Conservation (phyloP, 139 green algal species). For the Picochlorum costavermella region DNA sequence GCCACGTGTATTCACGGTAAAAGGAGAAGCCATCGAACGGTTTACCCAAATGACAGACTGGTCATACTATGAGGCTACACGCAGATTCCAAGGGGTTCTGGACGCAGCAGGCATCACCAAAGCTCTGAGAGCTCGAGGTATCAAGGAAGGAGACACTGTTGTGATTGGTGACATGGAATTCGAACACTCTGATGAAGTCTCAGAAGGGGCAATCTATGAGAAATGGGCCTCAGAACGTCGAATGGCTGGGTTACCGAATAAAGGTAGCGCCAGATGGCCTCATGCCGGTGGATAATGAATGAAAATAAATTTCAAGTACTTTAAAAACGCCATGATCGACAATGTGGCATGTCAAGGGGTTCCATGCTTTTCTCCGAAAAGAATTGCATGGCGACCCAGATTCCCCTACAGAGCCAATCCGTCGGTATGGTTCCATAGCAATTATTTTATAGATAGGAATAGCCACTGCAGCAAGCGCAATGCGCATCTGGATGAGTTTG, state of each 20-base stretch:
- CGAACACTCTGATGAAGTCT: constrained; percentile 51
- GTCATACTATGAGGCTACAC: constrained; percentile 84
- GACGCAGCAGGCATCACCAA: constrained; percentile 55
- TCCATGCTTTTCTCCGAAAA: not conserved
- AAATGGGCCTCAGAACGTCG: constrained; percentile 56
- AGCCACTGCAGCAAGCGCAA: not conserved
- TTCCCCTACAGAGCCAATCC: not conserved
- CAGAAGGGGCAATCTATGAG: constrained; percentile 56
- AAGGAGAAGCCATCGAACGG: constrained; percentile 50
- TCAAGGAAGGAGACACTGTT: constrained; percentile 68
- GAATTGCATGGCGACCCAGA: not conserved
- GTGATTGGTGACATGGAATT: constrained; percentile 67
- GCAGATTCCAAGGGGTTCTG: constrained; percentile 57
- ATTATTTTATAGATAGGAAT: not conserved
- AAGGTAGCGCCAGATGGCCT: constrained; percentile 59
- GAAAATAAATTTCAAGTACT: too few species aligned
- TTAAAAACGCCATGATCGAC: not conserved
- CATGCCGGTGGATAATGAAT: constrained; percentile 27
- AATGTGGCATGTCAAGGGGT: not conserved
- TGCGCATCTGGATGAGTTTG: not conserved
- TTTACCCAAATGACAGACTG: constrained; percentile 93
- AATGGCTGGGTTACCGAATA: constrained; percentile 39
- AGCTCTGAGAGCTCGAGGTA: constrained; percentile 42
- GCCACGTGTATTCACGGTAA: constrained; percentile 28
- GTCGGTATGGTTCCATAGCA: not conserved